Conservation (phyloP, 2,329 filamentous ascomycete genomes). For the Gnomoniopsis smithogilvyi region DNA sequence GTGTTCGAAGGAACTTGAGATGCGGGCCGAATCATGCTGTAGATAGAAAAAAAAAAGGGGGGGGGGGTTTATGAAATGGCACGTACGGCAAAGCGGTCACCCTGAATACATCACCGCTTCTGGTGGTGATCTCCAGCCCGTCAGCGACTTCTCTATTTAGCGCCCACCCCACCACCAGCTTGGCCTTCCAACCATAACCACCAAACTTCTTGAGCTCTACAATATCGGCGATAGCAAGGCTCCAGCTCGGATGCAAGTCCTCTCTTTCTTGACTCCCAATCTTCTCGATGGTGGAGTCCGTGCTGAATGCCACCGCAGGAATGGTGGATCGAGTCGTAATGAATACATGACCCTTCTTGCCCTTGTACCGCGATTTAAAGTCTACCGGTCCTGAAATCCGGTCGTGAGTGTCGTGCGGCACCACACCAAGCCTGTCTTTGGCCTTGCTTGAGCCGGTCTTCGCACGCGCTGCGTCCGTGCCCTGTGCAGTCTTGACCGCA, state of each 20-base stretch:
- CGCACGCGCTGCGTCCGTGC: constrained; percentile 69
- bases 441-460: constrained; percentile 59
- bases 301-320: constrained; percentile 65
- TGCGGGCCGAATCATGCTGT: too few species aligned
- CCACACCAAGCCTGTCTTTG: constrained; percentile 67
- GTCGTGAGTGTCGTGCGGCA: constrained; percentile 49
- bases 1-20: too few species aligned
- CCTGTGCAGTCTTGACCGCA: constrained; percentile 68
- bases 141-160: constrained; percentile 72
- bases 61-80: too few species aligned
- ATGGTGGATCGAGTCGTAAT: constrained; percentile 65
- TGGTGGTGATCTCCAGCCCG: constrained; percentile 65
- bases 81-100: constrained; percentile 71
- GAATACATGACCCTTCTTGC: constrained; percentile 69
- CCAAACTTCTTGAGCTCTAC: constrained; percentile 74
- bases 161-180: constrained; percentile 78
- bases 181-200: constrained; percentile 81
- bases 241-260: constrained; percentile 62
- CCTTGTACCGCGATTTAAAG: constrained; percentile 70
- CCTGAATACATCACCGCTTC: constrained; percentile 50
- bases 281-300: constrained; percentile 50
- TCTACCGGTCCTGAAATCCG: constrained; percentile 63
- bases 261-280: constrained; percentile 58
- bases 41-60: too few species aligned
- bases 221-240: constrained; percentile 67